Percentiles rank a stretch among this genome's conserved stretches.
Conservation (phyloP, 345 rosid genomes). For the Hibiscus syriacus region DNA sequence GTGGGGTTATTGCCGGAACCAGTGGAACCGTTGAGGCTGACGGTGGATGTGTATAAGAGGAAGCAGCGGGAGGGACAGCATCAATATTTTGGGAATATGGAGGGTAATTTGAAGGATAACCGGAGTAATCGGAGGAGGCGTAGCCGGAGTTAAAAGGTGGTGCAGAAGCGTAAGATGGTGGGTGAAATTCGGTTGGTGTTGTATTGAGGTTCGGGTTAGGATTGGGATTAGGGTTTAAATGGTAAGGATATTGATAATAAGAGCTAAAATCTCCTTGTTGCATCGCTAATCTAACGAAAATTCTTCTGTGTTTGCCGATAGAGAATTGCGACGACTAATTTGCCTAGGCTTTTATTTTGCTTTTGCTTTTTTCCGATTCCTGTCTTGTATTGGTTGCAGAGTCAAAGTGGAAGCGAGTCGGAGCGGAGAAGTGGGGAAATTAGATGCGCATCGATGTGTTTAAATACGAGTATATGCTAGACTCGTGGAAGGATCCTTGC, state of each 20-base stretch:
- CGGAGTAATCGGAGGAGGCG: slow-evolving; percentile 43
- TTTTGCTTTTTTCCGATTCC: background rate
- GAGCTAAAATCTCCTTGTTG: slow-evolving; percentile 80
- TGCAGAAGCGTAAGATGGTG: slow-evolving; percentile 62
- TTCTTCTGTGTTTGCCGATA: background rate
- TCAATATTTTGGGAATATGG: slow-evolving; percentile 50
- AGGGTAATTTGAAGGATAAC: slow-evolving; percentile 37
- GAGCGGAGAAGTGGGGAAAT: background rate
- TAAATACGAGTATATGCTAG: too few species aligned
- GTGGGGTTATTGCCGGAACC: slow-evolving; percentile 20
- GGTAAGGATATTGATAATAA: slow-evolving; percentile 43
- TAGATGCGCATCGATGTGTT: background rate
- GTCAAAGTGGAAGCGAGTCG: background rate
- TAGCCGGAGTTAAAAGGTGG: slow-evolving; percentile 60
- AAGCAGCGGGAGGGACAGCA: slow-evolving; percentile 60
- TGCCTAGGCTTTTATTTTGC: background rate
- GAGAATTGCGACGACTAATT: too few species aligned
- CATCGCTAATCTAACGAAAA: slow-evolving; percentile 27
- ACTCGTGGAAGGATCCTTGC: background rate
- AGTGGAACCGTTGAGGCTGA: slow-evolving; percentile 17
- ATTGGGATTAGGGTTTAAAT: slow-evolving; percentile 48
- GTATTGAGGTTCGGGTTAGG: slow-evolving; percentile 19
- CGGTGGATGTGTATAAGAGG: slow-evolving; percentile 42
- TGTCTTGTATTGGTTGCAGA: background rate
- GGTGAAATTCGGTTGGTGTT: slow-evolving; percentile 35